Evolutionary conservation across 2,329 filamentous ascomycete species (phyloP), one percentile per base, ranked within the genome.

Genomic region (Pestalotiopsis sp.): DNA sequence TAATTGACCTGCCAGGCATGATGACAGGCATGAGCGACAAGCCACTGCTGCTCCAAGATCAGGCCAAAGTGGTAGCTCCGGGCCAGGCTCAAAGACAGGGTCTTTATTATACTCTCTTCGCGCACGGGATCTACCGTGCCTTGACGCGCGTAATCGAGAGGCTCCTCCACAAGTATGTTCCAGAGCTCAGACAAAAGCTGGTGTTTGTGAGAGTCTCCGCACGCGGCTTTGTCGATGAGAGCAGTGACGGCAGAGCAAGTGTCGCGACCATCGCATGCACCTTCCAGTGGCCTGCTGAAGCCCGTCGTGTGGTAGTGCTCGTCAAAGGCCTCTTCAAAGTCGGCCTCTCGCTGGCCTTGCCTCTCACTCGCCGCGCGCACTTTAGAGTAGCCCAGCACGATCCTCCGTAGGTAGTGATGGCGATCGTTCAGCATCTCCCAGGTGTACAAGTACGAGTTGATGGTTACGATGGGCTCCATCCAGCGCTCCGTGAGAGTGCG

Each of bases 1-100:
- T 71, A 66, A 41, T 76, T 76, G 4, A 76, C 73, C 65, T 76
- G 75, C 74, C 75, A 76, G 4, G 74, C 73, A 68, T 76, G 75
- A 25, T 74, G 74, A 56, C 68, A 75, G 4, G 73, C 74, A 69
- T 76, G 74, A 14, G 74, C 73, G 31, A 74, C 66, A 4, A 76
- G 61, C 72, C 74, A 75, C 25, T 69, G 69, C 71, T 72, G 68
- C 58, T 73, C 72, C 52, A 73, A 68, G n/a, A 75, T 67, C 61
- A 73, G 41, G n/a, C 70, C 73, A 36, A 68, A 41, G 20, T 70
- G 71, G 66, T 69, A 73, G 36, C 66, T 66, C 38, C 70, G 68
- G 11, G 73, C 74, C 69, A 75, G 71, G 13, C 52, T 52, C 23
- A 73, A 31, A 5, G 70, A 60, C 31, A 67, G 70, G 4, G 56